A percentile compares a stretch with the other conserved stretches of the same genome.
These are phyloP conservation scores for Musa balbisiana DNA, from an alignment of 202 grass and related monocot species.

Conservation along the genomic window DNA sequence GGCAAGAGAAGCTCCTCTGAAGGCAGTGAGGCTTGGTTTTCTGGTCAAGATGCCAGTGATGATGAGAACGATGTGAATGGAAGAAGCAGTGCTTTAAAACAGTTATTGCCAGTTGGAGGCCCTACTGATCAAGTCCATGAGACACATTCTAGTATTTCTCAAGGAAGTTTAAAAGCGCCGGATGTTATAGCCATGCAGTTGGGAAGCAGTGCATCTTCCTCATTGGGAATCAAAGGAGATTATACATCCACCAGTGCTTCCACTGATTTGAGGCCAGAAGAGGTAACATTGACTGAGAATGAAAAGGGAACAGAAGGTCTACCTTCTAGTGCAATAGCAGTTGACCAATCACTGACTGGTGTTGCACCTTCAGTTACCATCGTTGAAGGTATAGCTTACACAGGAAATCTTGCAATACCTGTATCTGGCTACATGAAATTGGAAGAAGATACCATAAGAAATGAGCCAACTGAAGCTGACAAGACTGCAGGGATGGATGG, in stretches of 20 bases:
- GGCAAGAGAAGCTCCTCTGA: conserved; percentile 63
- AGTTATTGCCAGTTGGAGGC: conserved; percentile 28
- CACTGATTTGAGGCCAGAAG: neutral
- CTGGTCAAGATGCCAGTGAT: conserved; percentile 46
- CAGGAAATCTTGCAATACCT: conserved; percentile 24
- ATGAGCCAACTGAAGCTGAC: conserved; percentile 28
- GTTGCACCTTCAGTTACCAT: conserved; percentile 4
- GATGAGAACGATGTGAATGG: conserved; percentile 37
- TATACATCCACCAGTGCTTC: neutral
- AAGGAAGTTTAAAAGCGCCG: conserved; percentile 10
- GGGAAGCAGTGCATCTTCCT: neutral
- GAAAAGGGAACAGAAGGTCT: neutral
- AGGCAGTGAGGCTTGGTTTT: conserved; percentile 77
- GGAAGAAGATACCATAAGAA: conserved; percentile 29
- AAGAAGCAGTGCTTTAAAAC: conserved; percentile 22
- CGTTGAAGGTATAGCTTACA: conserved; percentile 5
- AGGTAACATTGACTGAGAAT: neutral
- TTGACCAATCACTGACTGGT: conserved; percentile 2
- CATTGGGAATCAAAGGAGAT: neutral
- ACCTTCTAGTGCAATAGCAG: neutral
- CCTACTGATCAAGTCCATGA: conserved; percentile 10
- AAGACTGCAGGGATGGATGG: conserved; percentile 38
- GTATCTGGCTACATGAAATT: conserved; percentile 27
- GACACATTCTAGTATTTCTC: neutral
- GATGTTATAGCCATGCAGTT: neutral